phyloP scores from a whole-genome alignment of 2,329 filamentous ascomycete genomes.

The Hortaea sp. region DNA sequence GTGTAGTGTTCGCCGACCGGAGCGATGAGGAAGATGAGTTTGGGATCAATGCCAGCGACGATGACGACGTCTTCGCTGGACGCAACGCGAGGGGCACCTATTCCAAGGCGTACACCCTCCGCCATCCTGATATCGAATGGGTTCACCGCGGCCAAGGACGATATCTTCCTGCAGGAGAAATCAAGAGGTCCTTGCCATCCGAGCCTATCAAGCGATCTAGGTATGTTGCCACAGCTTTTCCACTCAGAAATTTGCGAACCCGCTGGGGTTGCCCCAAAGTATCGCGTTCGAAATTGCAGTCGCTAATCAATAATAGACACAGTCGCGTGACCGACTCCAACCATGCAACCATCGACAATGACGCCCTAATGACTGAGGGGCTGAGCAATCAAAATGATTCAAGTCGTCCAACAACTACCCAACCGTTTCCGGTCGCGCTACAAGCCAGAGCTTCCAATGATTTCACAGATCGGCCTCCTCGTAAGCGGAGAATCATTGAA shows the following conservation, averaged over 20 bases:
- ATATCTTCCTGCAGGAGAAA: constrained; percentile 17
- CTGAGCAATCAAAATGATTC: no score
- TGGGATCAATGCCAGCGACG: not conserved
- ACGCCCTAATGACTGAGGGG: no score
- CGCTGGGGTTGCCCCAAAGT: no score
- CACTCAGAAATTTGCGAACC: no score
- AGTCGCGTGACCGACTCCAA: not conserved
- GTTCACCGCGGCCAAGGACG: constrained; percentile 26
- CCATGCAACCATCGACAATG: no score
- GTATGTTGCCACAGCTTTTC: not conserved
- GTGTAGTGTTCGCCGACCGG: not conserved
- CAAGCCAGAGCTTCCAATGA: not conserved
- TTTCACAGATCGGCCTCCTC: not conserved
- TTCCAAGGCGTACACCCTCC: constrained; percentile 19
- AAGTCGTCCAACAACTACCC: no score
- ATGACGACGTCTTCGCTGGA: constrained; percentile 10
- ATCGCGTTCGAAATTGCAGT: no score
- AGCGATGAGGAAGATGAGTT: not conserved
- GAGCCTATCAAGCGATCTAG: not conserved
- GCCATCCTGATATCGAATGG: constrained; percentile 23
- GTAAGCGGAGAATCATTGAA: constrained; percentile 1
- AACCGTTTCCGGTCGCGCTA: not conserved
- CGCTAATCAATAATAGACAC: not conserved
- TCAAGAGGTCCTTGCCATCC: not conserved
- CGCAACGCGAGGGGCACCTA: constrained; percentile 23